Evolutionary conservation across 352 stramenopile genomes (phyloP), one percentile per base, ranked within the genome.

Genomic region (Pythium brachiatum): DNA sequence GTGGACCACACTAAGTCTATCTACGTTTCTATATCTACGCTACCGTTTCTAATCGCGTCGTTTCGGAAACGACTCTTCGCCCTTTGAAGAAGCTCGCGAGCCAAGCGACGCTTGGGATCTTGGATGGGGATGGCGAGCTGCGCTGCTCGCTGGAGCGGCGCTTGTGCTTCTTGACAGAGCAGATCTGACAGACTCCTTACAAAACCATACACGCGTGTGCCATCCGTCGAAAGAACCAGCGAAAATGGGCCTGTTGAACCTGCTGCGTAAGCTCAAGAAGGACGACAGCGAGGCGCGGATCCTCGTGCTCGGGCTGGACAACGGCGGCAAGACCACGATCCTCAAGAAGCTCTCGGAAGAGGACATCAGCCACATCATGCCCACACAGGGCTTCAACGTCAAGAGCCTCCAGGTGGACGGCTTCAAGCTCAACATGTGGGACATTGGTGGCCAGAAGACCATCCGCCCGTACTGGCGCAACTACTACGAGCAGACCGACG

Each of bases 391-490:
- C 57, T 98, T 98, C 74, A 98, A 99, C 79, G 94, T 99, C 69
- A 98, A 98, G 78, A 97, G 82, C 43, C 72, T 98, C n/a, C 88
- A 97, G 74, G 86, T 97, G 58, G 83, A 97, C 72, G 93, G 89
- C 70, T 98, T 98, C 72, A 98, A 98, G 74, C 88, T 99, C 51
- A 98, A 99, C 73, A 91, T 99, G 56, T 99, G 96, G 96, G 97
- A 99, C 76, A 96, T 99, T 50, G 98, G 97, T 57, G 98, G 97
- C 29, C 98, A 99, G 83, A 97, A 98, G 64, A 99, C 97, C 21
- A 99, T 99, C 56, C 91, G 97, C 21, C 94, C 97, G 7, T 99
- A 99, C 78, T 99, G 98, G 97, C 85, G 97, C 41, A 99, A 99
- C 82, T 99, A 99, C 81, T 99, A 99, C 75, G 97, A 99, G 81